Conservation (phyloP, 1,139 yeast genomes). For the Zygotorulaspora mrakii region DNA sequence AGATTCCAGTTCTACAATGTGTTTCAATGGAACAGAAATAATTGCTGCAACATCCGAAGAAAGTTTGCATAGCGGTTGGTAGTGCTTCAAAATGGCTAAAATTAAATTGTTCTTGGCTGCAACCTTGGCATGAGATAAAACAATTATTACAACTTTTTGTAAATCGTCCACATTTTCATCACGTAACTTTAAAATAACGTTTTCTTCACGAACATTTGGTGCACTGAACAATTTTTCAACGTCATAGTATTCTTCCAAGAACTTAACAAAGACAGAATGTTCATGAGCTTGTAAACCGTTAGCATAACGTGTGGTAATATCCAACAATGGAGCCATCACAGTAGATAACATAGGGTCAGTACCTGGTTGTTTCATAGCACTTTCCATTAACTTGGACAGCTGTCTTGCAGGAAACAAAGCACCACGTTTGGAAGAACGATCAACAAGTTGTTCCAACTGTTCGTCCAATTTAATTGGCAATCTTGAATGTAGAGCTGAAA, state of each 20-base stretch:
- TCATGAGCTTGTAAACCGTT: conserved; percentile 84
- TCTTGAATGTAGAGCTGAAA: conserved; percentile 90
- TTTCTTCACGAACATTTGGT: conserved; percentile 73
- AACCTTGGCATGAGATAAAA: conserved; percentile 87
- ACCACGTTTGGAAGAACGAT: conserved; percentile 60
- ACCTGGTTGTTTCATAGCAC: conserved; percentile 43
- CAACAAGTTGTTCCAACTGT: conserved; percentile 59
- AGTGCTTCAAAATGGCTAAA: conserved; percentile 76
- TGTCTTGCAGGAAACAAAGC: conserved; percentile 95
- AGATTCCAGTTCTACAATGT: conserved; percentile 80
- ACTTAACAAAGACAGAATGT: conserved; percentile 63
- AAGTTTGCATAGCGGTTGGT: conserved; percentile 69
- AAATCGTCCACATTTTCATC: conserved; percentile 81
- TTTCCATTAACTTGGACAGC: conserved; percentile 50
- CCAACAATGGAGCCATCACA: conserved; percentile 67
- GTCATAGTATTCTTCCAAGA: conserved; percentile 67
- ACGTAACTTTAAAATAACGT: conserved; percentile 77
- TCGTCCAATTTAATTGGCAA: conserved; percentile 74
- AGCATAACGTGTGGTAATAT: conserved; percentile 65
- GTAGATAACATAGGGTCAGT: conserved; percentile 51
- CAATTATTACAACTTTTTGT: conserved; percentile 64
- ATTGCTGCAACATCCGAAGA: conserved; percentile 64
- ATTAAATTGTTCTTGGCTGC: conserved; percentile 89
- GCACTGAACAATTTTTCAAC: conserved; percentile 79
- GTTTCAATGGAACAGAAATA: conserved; percentile 67